A percentile compares a stretch with the other conserved stretches of the same genome.
These are phyloP conservation scores for Aspergillus ruber DNA, from an alignment of 2,329 filamentous ascomycete species.

Conservation along the genomic window DNA sequence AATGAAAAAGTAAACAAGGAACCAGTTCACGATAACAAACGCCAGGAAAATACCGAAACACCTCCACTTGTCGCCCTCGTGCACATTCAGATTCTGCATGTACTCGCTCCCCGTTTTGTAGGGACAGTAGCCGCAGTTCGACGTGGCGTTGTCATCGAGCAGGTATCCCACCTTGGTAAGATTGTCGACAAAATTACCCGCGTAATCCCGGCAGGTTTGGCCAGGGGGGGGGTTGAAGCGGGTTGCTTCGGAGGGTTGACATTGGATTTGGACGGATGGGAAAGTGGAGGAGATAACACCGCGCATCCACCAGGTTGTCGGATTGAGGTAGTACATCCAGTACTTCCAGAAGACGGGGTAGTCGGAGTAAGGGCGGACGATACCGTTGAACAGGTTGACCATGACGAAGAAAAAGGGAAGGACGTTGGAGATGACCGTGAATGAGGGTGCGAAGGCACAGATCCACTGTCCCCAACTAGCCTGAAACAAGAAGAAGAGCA, in stretches of 20 bases:
- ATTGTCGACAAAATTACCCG: slow-evolving; percentile 49
- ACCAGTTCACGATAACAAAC: slow-evolving; percentile 65
- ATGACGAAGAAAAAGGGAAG: slow-evolving; percentile 78
- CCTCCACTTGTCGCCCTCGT: slow-evolving; percentile 59
- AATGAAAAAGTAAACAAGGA: slow-evolving; percentile 69
- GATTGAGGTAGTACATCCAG: slow-evolving; percentile 65
- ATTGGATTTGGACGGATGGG: slow-evolving; percentile 45
- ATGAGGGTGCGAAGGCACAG: slow-evolving; percentile 70
- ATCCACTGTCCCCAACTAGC: slow-evolving; percentile 78
- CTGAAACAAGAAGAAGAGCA: slow-evolving; percentile 72
- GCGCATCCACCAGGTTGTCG: slow-evolving; percentile 64
- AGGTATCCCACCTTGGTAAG: slow-evolving; percentile 54
- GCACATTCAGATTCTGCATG: slow-evolving; percentile 52
- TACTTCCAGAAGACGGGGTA: slow-evolving; percentile 67
- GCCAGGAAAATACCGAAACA: slow-evolving; percentile 67
- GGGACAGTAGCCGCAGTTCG: slow-evolving; percentile 63
- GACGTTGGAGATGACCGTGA: slow-evolving; percentile 70
- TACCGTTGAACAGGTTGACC: slow-evolving; percentile 69
- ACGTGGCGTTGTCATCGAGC: slow-evolving; percentile 52
- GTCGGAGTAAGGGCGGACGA: slow-evolving; percentile 60
- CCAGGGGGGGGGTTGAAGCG: slow-evolving; percentile 60
- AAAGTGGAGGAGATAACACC: slow-evolving; percentile 62
- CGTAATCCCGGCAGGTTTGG: slow-evolving; percentile 61
- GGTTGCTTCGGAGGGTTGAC: slow-evolving; percentile 52
- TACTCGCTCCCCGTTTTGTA: slow-evolving; percentile 63